Conservation (phyloP, 2,329 filamentous ascomycete species). For the Cordyceps cicadae region DNA sequence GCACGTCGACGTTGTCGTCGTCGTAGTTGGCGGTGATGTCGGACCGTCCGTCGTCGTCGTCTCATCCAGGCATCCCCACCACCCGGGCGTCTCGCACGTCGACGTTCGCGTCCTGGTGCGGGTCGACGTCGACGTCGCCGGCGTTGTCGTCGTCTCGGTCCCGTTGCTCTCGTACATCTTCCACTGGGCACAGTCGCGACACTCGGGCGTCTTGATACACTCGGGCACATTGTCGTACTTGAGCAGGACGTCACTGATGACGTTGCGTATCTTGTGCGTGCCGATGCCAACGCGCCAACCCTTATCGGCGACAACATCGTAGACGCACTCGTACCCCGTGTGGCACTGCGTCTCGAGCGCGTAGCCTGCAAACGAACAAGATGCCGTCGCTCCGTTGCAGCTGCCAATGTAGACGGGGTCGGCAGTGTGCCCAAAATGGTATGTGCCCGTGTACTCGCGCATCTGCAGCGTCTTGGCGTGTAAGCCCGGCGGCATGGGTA, state of each 20-base stretch:
- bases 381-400: constrained; percentile 82
- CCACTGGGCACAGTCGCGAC: constrained; percentile 86
- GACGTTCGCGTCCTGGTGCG: constrained; percentile 70
- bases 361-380: constrained; percentile 86
- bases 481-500: constrained; percentile 74
- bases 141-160: constrained; percentile 62
- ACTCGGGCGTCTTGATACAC: constrained; percentile 69
- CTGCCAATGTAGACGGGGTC: constrained; percentile 92
- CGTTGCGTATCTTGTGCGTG: constrained; percentile 80
- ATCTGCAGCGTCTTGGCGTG: constrained; percentile 64
- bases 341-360: constrained; percentile 92
- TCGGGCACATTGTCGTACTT: constrained; percentile 73
- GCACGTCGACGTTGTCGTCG: constrained; percentile 47
- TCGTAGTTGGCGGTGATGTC: constrained; percentile 28
- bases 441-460: constrained; percentile 65
- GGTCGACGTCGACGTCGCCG: constrained; percentile 24
- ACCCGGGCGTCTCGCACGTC: constrained; percentile 85
- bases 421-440: constrained; percentile 90
- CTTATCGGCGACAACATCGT: constrained; percentile 85
- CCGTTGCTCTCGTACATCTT: constrained; percentile 92
- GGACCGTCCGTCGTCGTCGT: constrained; percentile 40
- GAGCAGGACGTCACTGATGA: constrained; percentile 80
- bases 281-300: constrained; percentile 88
- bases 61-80: constrained; percentile 76
- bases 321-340: constrained; percentile 77